These are phyloP conservation scores for Arthrobotrys conoides DNA, from an alignment of 2,329 filamentous ascomycete species.

Conservation along the genomic window DNA sequence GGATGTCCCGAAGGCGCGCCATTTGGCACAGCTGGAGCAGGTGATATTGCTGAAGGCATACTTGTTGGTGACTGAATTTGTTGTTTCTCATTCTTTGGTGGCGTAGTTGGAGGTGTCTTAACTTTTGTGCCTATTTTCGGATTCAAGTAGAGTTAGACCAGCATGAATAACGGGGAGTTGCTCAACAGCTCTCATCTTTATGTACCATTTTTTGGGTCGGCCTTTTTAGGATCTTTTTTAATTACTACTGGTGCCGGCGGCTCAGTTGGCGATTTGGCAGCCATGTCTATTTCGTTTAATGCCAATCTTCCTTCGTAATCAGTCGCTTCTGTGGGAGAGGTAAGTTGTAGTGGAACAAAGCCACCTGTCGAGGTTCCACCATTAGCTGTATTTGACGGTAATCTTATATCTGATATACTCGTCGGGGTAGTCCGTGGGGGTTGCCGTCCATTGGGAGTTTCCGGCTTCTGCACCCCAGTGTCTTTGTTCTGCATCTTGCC, in stretches of 20 bases:
- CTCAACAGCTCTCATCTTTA: conserved; percentile 1
- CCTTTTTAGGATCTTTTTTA: conserved; percentile 38
- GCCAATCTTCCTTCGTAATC: conserved; percentile 38
- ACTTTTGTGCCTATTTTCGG: conserved; percentile 31
- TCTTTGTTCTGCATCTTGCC: conserved; percentile 55
- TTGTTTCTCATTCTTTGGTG: conserved; percentile 30
- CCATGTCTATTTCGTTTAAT: conserved; percentile 42
- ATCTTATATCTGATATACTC: conserved; percentile 57
- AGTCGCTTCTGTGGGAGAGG: conserved; percentile 49
- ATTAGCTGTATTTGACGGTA: conserved; percentile 35
- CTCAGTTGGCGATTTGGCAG: conserved; percentile 53
- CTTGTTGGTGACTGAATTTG: conserved; percentile 20
- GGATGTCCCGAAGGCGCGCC: conserved; percentile 11
- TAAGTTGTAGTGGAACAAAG: conserved; percentile 59
- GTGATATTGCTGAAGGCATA: conserved; percentile 26
- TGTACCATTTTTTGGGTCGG: conserved; percentile 41
- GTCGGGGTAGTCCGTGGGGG: conserved; percentile 48
- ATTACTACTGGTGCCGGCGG: conserved; percentile 27
- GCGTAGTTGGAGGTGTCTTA: conserved; percentile 13
- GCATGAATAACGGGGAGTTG: not conserved
- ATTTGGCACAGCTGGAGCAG: conserved; percentile 3
- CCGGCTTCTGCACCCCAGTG: conserved; percentile 38
- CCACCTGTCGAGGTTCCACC: conserved; percentile 46
- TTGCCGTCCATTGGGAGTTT: conserved; percentile 38
- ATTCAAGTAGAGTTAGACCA: not conserved